A percentile compares a stretch with the other conserved stretches of the same genome.
phyloP scores from a whole-genome alignment of 805 yeast species.

The Yarrowia sp. region DNA sequence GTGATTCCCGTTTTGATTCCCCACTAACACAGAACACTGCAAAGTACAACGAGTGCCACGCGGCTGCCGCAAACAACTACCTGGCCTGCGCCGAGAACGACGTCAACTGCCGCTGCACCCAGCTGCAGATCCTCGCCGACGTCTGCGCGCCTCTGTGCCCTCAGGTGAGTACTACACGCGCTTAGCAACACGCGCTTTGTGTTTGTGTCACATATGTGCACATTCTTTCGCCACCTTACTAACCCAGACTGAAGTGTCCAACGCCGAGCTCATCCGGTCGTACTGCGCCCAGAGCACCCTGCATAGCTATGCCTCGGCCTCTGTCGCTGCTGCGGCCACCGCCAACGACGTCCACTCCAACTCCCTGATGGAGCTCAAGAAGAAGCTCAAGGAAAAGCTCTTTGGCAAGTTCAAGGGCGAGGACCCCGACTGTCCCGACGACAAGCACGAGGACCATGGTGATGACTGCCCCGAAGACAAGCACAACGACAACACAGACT shows the following conservation, averaged over 20 bases:
- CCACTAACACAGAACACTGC: constrained; percentile 23
- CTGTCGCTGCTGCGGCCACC: neutral
- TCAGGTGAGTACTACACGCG: neutral
- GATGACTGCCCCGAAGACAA: constrained; percentile 22
- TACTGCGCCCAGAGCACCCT: constrained; percentile 5
- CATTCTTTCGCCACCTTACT: neutral
- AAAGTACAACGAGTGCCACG: constrained; percentile 24
- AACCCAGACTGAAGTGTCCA: constrained; percentile 21
- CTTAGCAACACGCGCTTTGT: neutral
- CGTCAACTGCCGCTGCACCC: constrained; percentile 18
- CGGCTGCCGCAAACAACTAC: constrained; percentile 12
- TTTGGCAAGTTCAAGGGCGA: constrained; percentile 17
- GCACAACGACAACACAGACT: neutral
- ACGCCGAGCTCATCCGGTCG: constrained; percentile 12
- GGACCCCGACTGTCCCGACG: constrained; percentile 17
- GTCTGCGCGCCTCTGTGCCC: constrained; percentile 15
- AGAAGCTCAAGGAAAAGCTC: constrained; percentile 21
- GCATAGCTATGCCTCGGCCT: constrained; percentile 3
- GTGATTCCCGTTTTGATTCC: neutral
- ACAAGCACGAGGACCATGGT: constrained; percentile 22
- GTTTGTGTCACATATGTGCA: neutral
- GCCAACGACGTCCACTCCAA: constrained; percentile 21
- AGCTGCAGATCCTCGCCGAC: constrained; percentile 1
- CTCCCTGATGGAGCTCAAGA: constrained; percentile 16
- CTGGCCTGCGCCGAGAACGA: constrained; percentile 16